Evolutionary conservation across 805 yeast genomes (phyloP), one percentile per base, ranked within the genome.

Genomic region (Ascoidea rubescens): DNA sequence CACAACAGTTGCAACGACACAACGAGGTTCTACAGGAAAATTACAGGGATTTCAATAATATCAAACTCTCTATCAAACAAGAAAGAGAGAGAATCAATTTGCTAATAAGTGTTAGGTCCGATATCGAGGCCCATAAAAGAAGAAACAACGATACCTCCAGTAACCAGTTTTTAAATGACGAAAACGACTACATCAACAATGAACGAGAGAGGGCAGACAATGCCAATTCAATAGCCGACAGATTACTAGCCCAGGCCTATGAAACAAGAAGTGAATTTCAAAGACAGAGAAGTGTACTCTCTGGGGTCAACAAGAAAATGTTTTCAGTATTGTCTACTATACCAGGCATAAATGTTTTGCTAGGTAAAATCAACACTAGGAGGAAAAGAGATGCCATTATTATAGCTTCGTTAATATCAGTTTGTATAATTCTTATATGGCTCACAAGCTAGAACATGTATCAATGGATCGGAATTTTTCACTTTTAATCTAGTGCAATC

Each of bases 371-470:
- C 58, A 89, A 89, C 64, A 83, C 96, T 3, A 75, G 98, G 61
- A 83, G 90, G 66, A 86, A 82, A 69, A 79, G 96, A 53, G 96
- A 93, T 65, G 82, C 95, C 28, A 64, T 91, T 32, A 84, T 91
- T n/a, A 67, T 91, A 62, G 91, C 96, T 1, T 59, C 74, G 4
- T 74, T 93, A 50, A 82, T 90, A 33, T 74, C 87, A 2, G 53
- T 77, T 33, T 87, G 98, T 69, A 79, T 90, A 31, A 60, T 91
- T 37, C 8, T 37, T 4, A 10, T 37, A 37, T 37, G 14, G 8
- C 14, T 37, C 43, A 10, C 43, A 10, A 10, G 43, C 14, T 37
- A 37, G 28, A 21, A 21, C 28, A 21, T 3, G 28, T 21, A 21
- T 21, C 28, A 21, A 21, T 21, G 28, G 3, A 21, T 21, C 28